Conservation (phyloP, 2,329 filamentous ascomycete species). For the Pyrenochaeta sp. region DNA sequence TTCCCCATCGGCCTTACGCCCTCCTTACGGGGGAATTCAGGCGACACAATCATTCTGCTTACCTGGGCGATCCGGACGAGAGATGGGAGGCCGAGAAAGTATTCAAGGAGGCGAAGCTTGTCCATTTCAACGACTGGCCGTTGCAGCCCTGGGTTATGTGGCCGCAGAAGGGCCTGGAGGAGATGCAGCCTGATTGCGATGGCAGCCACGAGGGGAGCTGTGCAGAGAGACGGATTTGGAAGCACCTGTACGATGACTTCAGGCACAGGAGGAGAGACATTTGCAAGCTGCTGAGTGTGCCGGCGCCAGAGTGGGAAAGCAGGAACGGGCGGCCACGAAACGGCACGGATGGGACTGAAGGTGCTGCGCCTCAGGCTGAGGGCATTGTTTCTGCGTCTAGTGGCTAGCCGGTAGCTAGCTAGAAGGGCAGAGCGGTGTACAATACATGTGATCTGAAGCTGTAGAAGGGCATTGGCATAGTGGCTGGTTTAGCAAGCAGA, state of each 20-base stretch:
- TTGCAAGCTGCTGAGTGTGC: slow-evolving; percentile 51
- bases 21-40: slow-evolving; percentile 71
- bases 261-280: slow-evolving; percentile 52
- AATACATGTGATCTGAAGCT: background rate
- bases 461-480: background rate
- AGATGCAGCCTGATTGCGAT: slow-evolving; percentile 57
- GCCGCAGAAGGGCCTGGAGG: slow-evolving; percentile 50
- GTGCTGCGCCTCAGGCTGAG: slow-evolving; percentile 29
- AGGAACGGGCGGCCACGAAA: slow-evolving; percentile 36
- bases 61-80: slow-evolving; percentile 62
- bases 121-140: slow-evolving; percentile 78
- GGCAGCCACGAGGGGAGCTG: slow-evolving; percentile 41
- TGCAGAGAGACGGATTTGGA: slow-evolving; percentile 55
- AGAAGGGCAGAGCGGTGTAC: slow-evolving; percentile 4
- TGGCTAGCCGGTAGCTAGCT: slow-evolving; percentile 6
- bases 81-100: slow-evolving; percentile 67
- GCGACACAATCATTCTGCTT: slow-evolving; percentile 59
- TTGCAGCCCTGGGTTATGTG: slow-evolving; percentile 68
- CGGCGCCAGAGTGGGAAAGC: slow-evolving; percentile 48
- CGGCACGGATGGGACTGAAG: slow-evolving; percentile 31
- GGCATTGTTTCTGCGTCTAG: slow-evolving; percentile 4
- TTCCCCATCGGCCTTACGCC: slow-evolving; percentile 71
- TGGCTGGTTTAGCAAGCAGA: background rate
- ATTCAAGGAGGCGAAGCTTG: slow-evolving; percentile 68
- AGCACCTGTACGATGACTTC: slow-evolving; percentile 56